These are phyloP conservation scores for Elsinoe fawcettii DNA, from an alignment of 2,329 filamentous ascomycete species.

Conservation along the genomic window DNA sequence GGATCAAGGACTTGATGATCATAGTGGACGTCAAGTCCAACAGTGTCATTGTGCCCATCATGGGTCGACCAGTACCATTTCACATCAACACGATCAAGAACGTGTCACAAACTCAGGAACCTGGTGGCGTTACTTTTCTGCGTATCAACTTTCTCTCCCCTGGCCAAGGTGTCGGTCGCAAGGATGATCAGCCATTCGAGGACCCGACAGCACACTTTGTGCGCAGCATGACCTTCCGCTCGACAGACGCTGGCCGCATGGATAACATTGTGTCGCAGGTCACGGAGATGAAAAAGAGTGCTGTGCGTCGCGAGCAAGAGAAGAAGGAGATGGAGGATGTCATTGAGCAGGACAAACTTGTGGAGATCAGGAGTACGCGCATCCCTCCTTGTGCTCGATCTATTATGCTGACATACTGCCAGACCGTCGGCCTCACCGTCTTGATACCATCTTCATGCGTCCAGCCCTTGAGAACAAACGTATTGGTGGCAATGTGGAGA, in stretches of 20 bases:
- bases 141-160: constrained; percentile 97
- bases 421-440: constrained; percentile 81
- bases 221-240: constrained; percentile 88
- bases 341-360: constrained; percentile 94
- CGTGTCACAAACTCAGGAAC: constrained; percentile 90
- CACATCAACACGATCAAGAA: constrained; percentile 99
- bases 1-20: constrained; percentile 78
- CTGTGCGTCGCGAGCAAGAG: constrained; percentile 86
- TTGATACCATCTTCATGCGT: constrained; percentile 92
- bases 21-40: constrained; percentile 84
- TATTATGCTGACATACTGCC: background rate
- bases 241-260: constrained; percentile 79
- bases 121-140: constrained; percentile 79
- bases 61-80: constrained; percentile 95
- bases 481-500: constrained; percentile 90
- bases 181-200: constrained; percentile 92
- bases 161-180: constrained; percentile 91
- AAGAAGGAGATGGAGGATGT: constrained; percentile 99
- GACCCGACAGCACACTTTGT: constrained; percentile 94
- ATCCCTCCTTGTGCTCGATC: constrained; percentile 30
- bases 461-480: constrained; percentile 95
- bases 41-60: constrained; percentile 88
- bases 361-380: constrained; percentile 69
- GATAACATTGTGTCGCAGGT: constrained; percentile 88
- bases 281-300: constrained; percentile 89